These are phyloP conservation scores for Ceratocystis harringtonii DNA, from an alignment of 2,329 filamentous ascomycete genomes.

Conservation along the genomic window DNA sequence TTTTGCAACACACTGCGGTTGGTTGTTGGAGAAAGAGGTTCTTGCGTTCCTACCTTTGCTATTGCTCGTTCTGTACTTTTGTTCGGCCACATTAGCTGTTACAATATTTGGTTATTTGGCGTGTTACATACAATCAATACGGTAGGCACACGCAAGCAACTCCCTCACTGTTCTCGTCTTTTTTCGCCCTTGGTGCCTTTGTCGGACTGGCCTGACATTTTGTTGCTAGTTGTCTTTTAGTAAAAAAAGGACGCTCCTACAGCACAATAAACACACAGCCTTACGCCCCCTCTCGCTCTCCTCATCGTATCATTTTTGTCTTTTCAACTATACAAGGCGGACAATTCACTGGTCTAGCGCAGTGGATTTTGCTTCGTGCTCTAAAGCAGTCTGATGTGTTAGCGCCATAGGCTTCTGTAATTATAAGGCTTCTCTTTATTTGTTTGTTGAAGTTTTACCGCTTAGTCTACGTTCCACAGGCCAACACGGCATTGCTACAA, in stretches of 20 bases:
- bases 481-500: no score
- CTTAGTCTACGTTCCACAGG: no score
- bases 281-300: neutral
- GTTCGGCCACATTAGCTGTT: neutral
- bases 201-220: neutral
- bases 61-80: neutral
- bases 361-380: no score
- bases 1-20: no score
- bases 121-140: constrained; percentile 3
- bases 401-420: no score
- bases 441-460: no score
- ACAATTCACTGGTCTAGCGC: no score
- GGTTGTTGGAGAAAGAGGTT: no score
- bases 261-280: no score
- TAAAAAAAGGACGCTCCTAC: neutral
- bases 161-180: neutral
- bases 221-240: neutral
- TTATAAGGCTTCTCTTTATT: no score
- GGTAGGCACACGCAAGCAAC: neutral
- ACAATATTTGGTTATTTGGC: neutral
- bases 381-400: no score
- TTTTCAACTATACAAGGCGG: neutral
- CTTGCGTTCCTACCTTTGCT: no score
- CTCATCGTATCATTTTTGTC: neutral
- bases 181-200: neutral